These are phyloP conservation scores for Penicillium brasilianum DNA, from an alignment of 2,329 filamentous ascomycete genomes.

Conservation along the genomic window DNA sequence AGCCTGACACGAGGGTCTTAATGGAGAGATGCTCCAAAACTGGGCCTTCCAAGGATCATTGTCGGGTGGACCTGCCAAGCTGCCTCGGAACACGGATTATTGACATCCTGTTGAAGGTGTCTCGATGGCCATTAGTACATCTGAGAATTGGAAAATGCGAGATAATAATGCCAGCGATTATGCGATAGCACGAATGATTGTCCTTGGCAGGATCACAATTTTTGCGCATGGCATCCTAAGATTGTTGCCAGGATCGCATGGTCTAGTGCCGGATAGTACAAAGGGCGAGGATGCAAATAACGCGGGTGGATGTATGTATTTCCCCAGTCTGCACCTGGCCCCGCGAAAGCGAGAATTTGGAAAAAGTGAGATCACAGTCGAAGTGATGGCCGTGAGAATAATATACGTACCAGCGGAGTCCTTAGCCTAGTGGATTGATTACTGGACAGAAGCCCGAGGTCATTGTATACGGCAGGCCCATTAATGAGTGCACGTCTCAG, in stretches of 20 bases:
- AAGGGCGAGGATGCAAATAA: too few relatives aligned
- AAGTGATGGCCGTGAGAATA: too few relatives aligned
- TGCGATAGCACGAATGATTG: neutral
- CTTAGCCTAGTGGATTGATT: too few relatives aligned
- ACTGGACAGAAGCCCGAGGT: too few relatives aligned
- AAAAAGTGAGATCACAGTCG: too few relatives aligned
- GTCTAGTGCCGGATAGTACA: too few relatives aligned
- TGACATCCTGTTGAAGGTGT: neutral
- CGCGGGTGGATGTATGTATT: neutral
- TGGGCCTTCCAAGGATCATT: neutral
- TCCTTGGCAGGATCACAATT: neutral
- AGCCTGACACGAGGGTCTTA: neutral
- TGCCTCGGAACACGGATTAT: neutral
- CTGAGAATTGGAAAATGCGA: neutral
- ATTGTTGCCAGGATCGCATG: neutral
- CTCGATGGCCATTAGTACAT: too few relatives aligned
- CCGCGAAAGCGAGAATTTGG: too few relatives aligned
- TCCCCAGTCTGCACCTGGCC: neutral
- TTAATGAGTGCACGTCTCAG: too few relatives aligned
- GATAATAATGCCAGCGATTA: neutral
- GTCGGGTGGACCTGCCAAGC: neutral
- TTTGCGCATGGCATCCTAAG: neutral
- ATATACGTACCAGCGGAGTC: too few relatives aligned
- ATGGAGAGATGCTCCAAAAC: neutral
- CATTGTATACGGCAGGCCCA: too few relatives aligned